phyloP scores from a whole-genome alignment of 176 grass and related monocot species.

The Oryza glaberrima region DNA sequence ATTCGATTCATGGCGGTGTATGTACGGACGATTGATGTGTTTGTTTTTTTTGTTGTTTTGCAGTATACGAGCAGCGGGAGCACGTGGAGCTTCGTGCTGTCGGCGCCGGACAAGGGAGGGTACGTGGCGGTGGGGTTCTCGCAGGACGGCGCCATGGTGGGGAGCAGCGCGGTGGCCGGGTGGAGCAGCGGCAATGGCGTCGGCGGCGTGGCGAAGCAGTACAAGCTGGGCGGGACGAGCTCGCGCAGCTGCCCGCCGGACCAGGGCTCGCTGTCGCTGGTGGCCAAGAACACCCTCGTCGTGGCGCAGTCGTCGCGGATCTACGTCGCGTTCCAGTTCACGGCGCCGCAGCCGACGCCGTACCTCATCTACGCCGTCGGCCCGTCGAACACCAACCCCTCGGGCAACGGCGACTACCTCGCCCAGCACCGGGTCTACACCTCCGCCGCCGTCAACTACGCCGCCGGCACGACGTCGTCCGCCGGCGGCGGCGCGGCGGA shows the following conservation, averaged over 20 bases:
- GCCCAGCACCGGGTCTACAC: constrained; percentile 38
- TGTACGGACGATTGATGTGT: too few species aligned
- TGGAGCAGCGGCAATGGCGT: constrained; percentile 50
- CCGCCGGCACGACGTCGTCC: constrained; percentile 40
- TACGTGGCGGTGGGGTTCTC: constrained; percentile 83
- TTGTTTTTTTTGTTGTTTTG: background rate
- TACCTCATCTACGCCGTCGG: constrained; percentile 76
- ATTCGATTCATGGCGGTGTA: background rate
- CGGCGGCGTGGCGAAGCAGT: constrained; percentile 64
- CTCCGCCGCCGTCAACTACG: constrained; percentile 56
- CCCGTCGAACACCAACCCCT: constrained; percentile 38
- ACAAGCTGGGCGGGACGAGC: constrained; percentile 58
- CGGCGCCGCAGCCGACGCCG: constrained; percentile 3
- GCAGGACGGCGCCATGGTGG: constrained; percentile 49
- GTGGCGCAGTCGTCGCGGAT: constrained; percentile 48
- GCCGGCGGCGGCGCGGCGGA: background rate
- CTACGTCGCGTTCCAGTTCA: constrained; percentile 76
- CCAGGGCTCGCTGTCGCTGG: constrained; percentile 54
- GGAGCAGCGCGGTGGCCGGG: constrained; percentile 66
- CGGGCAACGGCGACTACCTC: constrained; percentile 47
- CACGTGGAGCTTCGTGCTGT: constrained; percentile 61
- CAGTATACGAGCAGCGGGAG: constrained; percentile 58
- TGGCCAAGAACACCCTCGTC: constrained; percentile 49
- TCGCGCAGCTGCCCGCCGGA: constrained; percentile 55
- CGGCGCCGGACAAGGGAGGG: constrained; percentile 53